phyloP scores from a whole-genome alignment of 306 rosid genomes.

The Phaseolus lunatus region DNA sequence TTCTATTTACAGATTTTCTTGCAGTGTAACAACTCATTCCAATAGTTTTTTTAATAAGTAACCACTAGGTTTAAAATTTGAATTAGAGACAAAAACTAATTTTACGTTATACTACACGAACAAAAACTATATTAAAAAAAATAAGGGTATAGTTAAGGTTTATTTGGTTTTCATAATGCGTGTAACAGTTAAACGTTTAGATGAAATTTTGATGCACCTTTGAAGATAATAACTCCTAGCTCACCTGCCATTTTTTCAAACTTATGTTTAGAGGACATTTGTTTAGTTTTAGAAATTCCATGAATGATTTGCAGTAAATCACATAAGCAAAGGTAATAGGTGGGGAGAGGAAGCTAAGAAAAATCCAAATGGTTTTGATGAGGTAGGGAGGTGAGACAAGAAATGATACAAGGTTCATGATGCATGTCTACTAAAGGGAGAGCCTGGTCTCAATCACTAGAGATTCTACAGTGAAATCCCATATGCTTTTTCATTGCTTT shows the following conservation, averaged over 20 bases:
- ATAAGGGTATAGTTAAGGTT: no score
- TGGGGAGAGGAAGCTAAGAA: conserved; percentile 38
- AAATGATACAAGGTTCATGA: conserved; percentile 74
- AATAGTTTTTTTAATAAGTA: no score
- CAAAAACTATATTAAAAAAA: no score
- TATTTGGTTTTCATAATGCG: no score
- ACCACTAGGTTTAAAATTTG: no score
- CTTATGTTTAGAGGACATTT: neutral
- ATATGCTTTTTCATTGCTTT: conserved; percentile 56
- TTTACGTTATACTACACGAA: no score
- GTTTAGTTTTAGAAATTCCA: neutral
- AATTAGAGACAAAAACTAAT: no score
- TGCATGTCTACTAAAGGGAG: conserved; percentile 79
- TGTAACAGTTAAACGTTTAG: no score
- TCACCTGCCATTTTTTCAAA: neutral
- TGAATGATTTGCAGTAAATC: neutral
- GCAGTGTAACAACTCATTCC: no score
- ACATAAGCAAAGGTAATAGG: neutral
- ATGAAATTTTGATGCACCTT: no score
- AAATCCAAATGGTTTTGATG: conserved; percentile 49
- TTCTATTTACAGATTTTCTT: no score
- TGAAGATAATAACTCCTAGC: no score
- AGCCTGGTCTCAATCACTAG: conserved; percentile 68
- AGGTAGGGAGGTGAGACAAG: conserved; percentile 68
- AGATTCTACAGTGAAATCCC: conserved; percentile 66